Evolutionary conservation across 2,329 filamentous ascomycete genomes (phyloP).

Genomic region (Dryadomyces sulphureus): DNA sequence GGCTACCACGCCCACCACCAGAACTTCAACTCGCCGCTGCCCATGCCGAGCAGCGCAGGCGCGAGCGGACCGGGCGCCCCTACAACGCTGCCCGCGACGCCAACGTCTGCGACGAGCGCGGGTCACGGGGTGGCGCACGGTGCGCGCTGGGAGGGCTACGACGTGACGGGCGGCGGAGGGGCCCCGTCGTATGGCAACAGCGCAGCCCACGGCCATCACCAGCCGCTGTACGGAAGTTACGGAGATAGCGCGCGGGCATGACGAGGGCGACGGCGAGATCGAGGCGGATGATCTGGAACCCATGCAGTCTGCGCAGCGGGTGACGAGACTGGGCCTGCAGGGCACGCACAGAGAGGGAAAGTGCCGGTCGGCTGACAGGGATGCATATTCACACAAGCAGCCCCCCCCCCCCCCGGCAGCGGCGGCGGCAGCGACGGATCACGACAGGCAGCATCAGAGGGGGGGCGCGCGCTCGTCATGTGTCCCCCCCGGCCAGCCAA

Average conservation of each 20-base stretch:
- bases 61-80: neutral
- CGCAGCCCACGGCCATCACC: slow-evolving; percentile 8
- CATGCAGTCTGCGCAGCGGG: slow-evolving; percentile 1
- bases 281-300: slow-evolving; percentile 1
- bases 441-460: neutral
- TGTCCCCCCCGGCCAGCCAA: slow-evolving; percentile 4
- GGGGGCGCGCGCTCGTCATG: no score
- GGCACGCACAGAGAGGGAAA: no score
- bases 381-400: neutral
- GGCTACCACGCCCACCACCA: slow-evolving; percentile 15
- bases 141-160: slow-evolving; percentile 10
- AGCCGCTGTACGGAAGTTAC: slow-evolving; percentile 10
- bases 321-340: neutral
- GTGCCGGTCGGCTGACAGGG: no score
- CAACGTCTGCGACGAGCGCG: neutral
- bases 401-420: no score
- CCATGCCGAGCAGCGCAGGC: neutral
- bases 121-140: neutral
- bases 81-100: neutral
- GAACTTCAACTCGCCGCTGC: slow-evolving; percentile 13
- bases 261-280: no score
- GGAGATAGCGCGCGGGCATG: slow-evolving; percentile 9
- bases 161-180: slow-evolving; percentile 1
- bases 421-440: no score
- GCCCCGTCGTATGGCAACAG: slow-evolving; percentile 1